Evolutionary conservation across 257 asterid species (phyloP).

Genomic region (Gardenia jasminoides): DNA sequence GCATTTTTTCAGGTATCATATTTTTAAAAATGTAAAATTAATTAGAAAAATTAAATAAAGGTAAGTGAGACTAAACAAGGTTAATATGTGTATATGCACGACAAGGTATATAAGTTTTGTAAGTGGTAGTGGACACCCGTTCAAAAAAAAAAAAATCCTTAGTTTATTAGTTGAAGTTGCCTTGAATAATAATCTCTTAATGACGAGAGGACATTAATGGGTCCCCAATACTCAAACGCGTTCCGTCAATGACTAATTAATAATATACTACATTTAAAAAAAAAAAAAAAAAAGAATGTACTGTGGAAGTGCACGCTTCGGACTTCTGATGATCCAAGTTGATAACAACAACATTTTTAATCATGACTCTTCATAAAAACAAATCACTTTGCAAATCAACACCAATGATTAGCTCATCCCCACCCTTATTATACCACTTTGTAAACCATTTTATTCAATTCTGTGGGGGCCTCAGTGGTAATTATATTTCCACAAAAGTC

Average conservation of each 20-base stretch:
- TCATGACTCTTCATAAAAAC: not conserved
- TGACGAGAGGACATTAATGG: not conserved
- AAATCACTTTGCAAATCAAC: not conserved
- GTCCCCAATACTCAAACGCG: not conserved
- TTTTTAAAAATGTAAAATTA: too few species aligned
- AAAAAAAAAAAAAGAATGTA: not conserved
- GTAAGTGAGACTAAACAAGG: too few species aligned
- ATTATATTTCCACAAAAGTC: not conserved
- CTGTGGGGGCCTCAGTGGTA: not conserved
- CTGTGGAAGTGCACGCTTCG: not conserved
- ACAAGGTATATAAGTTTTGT: too few species aligned
- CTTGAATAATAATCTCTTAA: not conserved
- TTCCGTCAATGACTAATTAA: not conserved
- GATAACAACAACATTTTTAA: not conserved
- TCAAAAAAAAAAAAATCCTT: too few species aligned
- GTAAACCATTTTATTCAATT: not conserved
- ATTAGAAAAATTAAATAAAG: too few species aligned
- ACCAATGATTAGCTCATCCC: conserved; percentile 21
- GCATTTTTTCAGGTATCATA: too few species aligned
- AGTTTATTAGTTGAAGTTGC: too few species aligned
- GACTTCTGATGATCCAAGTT: not conserved
- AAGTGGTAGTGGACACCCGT: too few species aligned
- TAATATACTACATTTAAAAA: too few species aligned
- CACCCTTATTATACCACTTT: not conserved
- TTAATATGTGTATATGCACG: too few species aligned